These are phyloP conservation scores for Rhizodiscina lignyota DNA, from an alignment of 495 filamentous ascomycete species.

Conservation along the genomic window DNA sequence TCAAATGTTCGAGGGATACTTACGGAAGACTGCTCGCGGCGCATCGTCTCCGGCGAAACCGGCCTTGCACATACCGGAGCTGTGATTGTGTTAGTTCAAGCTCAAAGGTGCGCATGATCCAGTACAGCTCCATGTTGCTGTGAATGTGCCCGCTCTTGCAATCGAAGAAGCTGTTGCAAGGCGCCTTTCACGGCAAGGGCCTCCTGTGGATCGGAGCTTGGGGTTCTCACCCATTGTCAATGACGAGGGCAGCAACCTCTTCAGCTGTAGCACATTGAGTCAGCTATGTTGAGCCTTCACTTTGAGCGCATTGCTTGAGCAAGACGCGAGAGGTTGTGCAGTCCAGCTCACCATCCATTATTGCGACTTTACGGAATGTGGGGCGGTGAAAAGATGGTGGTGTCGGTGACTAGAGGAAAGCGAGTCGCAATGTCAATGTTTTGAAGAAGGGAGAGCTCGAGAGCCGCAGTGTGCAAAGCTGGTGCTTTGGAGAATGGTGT, in stretches of 20 bases:
- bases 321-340: constrained; percentile 1
- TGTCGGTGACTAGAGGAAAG: too few species aligned
- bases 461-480: too few species aligned
- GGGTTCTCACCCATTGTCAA: constrained; percentile 99
- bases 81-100: constrained; percentile 24
- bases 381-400: too few species aligned
- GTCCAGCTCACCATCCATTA: constrained; percentile 62
- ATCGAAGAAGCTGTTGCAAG: constrained; percentile 5
- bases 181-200: neutral
- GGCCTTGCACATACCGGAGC: constrained; percentile 99
- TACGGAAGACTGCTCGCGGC: constrained; percentile 98
- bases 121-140: too few species aligned
- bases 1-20: constrained; percentile 34
- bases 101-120: constrained; percentile 9
- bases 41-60: constrained; percentile 99
- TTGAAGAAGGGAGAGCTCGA: too few species aligned
- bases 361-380: too few species aligned
- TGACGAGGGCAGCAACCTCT: constrained; percentile 99
- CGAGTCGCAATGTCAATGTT: too few species aligned
- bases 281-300: too few species aligned
- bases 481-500: too few species aligned
- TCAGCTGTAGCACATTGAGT: constrained; percentile 54
- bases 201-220: too few species aligned
- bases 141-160: constrained; percentile 1
- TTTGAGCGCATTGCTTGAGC: too few species aligned